A percentile compares a stretch with the other conserved stretches of the same genome.
Conservation (phyloP, 2,329 filamentous ascomycete genomes). For the Plectosphaerella sp. region DNA sequence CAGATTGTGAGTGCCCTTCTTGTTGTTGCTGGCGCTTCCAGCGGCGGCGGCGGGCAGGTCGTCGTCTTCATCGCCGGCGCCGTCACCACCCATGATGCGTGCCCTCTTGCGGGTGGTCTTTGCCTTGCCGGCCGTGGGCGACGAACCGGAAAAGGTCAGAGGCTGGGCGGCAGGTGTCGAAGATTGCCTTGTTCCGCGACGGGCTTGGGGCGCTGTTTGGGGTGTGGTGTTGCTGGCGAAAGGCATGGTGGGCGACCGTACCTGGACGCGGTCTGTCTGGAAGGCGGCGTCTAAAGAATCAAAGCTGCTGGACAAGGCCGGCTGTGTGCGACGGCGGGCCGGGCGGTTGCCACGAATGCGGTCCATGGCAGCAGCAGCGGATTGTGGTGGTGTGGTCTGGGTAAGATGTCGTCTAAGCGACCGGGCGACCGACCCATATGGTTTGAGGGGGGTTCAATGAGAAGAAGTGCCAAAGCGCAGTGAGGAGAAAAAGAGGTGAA, state of each 20-base stretch:
- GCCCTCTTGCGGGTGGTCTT: slow-evolving; percentile 9
- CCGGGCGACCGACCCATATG: too few relatives aligned
- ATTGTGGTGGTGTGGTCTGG: not conserved
- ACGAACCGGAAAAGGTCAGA: not conserved
- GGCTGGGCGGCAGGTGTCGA: not conserved
- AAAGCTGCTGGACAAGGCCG: not conserved
- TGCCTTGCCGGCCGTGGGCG: slow-evolving; percentile 5
- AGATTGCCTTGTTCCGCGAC: slow-evolving; percentile 4
- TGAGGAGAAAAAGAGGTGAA: too few relatives aligned
- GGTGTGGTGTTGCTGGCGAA: slow-evolving; percentile 5
- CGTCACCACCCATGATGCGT: slow-evolving; percentile 8
- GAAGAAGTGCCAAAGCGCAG: too few relatives aligned
- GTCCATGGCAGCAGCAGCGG: not conserved
- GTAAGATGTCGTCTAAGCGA: too few relatives aligned
- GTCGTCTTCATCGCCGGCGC: slow-evolving; percentile 35
- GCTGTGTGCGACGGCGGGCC: slow-evolving; percentile 1
- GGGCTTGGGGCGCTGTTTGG: slow-evolving; percentile 11
- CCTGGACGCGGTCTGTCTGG: not conserved
- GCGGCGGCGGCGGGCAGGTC: slow-evolving; percentile 22
- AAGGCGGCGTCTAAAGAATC: not conserved
- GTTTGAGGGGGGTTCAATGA: too few relatives aligned
- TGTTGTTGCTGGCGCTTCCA: slow-evolving; percentile 22
- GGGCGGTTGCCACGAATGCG: not conserved
- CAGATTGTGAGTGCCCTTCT: slow-evolving; percentile 55
- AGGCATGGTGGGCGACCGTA: not conserved